Percentiles rank a stretch among this genome's conserved stretches.
phyloP scores from a whole-genome alignment of 192 early-diverging fungal genomes.

The Coemansia umbellata region DNA sequence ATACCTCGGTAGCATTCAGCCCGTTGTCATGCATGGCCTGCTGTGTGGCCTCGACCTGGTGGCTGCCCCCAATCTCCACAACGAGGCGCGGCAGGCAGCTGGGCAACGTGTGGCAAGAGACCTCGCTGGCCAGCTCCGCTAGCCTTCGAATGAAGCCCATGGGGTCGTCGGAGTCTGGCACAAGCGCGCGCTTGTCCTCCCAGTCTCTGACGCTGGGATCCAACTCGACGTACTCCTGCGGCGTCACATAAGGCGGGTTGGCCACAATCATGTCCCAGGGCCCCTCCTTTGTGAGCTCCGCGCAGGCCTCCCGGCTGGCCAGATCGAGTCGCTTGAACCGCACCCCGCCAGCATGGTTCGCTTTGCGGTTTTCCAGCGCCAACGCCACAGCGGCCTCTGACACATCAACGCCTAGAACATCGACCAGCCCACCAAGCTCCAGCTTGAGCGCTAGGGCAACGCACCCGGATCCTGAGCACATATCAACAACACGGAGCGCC shows the following conservation, averaged over 20 bases:
- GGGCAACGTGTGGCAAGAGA: not conserved
- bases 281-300: not conserved
- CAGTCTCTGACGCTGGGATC: constrained; percentile 75
- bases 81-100: constrained; percentile 60
- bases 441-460: constrained; percentile 69
- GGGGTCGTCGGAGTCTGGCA: constrained; percentile 35
- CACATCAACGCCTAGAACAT: constrained; percentile 64
- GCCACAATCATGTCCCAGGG: constrained; percentile 73
- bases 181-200: constrained; percentile 79
- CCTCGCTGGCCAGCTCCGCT: constrained; percentile 17
- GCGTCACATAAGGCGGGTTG: constrained; percentile 90
- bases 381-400: constrained; percentile 59
- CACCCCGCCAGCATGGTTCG: constrained; percentile 40
- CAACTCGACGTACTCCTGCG: constrained; percentile 60
- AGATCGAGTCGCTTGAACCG: constrained; percentile 53
- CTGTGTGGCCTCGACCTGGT: constrained; percentile 58
- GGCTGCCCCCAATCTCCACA: constrained; percentile 76
- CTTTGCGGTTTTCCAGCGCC: constrained; percentile 53
- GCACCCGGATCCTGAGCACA: constrained; percentile 88
- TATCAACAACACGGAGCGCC: constrained; percentile 70
- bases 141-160: constrained; percentile 25
- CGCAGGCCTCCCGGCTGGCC: not conserved
- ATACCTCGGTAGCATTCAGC: constrained; percentile 58
- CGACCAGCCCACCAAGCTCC: constrained; percentile 45
- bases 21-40: constrained; percentile 52